A percentile compares a stretch with the other conserved stretches of the same genome.
phyloP scores from a whole-genome alignment of 768 basidiomycete genomes.

The Heimioporus sp. region DNA sequence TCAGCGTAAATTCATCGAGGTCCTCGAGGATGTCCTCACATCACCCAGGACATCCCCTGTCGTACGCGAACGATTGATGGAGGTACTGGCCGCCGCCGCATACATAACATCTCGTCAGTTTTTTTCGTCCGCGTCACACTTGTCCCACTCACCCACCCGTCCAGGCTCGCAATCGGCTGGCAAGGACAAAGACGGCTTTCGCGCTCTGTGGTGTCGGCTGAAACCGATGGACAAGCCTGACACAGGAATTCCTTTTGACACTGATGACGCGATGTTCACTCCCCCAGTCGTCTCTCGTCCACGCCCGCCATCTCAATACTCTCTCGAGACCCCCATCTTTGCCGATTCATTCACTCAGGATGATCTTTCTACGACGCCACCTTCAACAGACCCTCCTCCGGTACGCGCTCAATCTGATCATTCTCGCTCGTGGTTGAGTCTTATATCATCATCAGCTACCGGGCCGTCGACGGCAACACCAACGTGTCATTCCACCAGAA shows the following conservation, averaged over 20 bases:
- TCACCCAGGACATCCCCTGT: conserved; percentile 71
- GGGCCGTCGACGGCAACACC: not conserved
- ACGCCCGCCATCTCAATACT: conserved; percentile 31
- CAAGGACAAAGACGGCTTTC: conserved; percentile 53
- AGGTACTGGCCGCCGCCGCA: conserved; percentile 81
- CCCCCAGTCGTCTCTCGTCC: conserved; percentile 46
- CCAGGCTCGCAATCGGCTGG: conserved; percentile 20
- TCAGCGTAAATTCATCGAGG: conserved; percentile 76
- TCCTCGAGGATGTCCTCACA: conserved; percentile 71
- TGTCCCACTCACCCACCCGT: not conserved
- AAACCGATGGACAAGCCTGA: conserved; percentile 82
- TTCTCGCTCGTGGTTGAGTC: not conserved
- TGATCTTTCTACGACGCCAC: conserved; percentile 24
- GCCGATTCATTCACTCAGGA: conserved; percentile 34
- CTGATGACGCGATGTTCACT: conserved; percentile 77
- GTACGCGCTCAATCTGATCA: conserved; percentile 10
- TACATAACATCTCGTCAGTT: conserved; percentile 37
- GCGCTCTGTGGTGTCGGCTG: conserved; percentile 75
- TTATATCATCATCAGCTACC: too few relatives aligned
- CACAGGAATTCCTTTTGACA: conserved; percentile 77
- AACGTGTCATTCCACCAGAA: conserved; percentile 63
- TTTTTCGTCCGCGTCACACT: too few relatives aligned
- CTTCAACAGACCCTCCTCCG: conserved; percentile 17
- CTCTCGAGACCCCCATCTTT: conserved; percentile 36
- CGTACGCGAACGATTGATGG: conserved; percentile 74